Conservation (phyloP, 805 yeast genomes). For the Torulaspora indica region DNA sequence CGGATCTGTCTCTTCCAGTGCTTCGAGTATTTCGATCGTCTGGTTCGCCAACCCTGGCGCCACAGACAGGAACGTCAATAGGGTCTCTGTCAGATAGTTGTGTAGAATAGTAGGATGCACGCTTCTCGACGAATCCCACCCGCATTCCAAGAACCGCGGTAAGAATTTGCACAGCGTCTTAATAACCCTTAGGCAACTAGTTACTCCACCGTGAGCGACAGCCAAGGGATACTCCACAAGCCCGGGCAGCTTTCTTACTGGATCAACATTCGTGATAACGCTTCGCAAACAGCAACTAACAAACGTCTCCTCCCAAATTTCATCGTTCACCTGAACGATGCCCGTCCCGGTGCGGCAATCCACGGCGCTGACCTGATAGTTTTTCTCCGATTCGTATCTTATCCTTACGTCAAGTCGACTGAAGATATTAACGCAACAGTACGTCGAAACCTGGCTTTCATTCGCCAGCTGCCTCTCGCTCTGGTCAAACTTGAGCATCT, state of each 20-base stretch:
- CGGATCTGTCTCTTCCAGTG: slow-evolving; percentile 17
- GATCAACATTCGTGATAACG: slow-evolving; percentile 48
- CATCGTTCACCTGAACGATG: slow-evolving; percentile 30
- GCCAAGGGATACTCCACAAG: slow-evolving; percentile 47
- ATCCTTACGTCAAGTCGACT: slow-evolving; percentile 69
- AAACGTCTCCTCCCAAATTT: slow-evolving; percentile 57
- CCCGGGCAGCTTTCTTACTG: slow-evolving; percentile 55
- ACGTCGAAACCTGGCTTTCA: slow-evolving; percentile 41
- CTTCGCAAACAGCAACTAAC: slow-evolving; percentile 56
- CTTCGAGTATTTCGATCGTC: slow-evolving; percentile 20
- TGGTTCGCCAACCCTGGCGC: slow-evolving; percentile 22
- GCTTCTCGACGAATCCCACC: slow-evolving; percentile 37
- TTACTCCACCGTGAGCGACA: slow-evolving; percentile 29
- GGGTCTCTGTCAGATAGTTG: slow-evolving; percentile 51
- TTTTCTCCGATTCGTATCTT: slow-evolving; percentile 39
- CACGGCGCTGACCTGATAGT: slow-evolving; percentile 31
- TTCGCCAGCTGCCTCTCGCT: slow-evolving; percentile 13
- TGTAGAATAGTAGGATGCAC: slow-evolving; percentile 38
- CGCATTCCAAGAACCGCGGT: slow-evolving; percentile 46
- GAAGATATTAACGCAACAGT: slow-evolving; percentile 70
- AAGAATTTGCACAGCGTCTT: slow-evolving; percentile 41
- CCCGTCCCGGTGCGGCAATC: slow-evolving; percentile 35
- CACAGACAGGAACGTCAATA: slow-evolving; percentile 31
- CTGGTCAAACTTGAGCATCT: slow-evolving; percentile 35
- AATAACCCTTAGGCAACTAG: slow-evolving; percentile 34